Evolutionary conservation across 192 early-diverging fungal species (phyloP).

Genomic region (Backusella circina): DNA sequence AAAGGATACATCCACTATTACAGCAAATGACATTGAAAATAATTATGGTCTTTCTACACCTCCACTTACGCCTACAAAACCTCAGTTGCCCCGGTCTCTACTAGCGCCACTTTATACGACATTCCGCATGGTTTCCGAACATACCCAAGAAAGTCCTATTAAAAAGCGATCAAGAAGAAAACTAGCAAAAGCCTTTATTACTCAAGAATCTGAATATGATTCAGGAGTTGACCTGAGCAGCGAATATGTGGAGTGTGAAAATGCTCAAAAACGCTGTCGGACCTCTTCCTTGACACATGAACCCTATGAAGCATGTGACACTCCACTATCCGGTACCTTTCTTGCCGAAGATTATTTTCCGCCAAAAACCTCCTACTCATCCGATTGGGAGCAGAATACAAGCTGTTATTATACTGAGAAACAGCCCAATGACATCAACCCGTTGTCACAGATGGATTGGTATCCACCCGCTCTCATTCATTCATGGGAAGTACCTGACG

Average conservation of each 20-base stretch:
- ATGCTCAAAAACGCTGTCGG: background rate
- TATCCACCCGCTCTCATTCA: background rate
- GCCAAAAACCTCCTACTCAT: background rate
- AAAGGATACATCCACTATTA: background rate
- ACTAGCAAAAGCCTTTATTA: background rate
- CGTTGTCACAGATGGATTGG: background rate
- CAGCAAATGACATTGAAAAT: background rate
- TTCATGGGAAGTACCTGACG: background rate
- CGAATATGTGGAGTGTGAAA: background rate
- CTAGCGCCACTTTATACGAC: conserved; percentile 15
- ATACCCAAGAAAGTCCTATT: background rate
- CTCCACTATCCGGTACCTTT: background rate
- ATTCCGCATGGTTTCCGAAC: conserved; percentile 11
- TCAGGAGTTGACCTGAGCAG: conserved; percentile 16
- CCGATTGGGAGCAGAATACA: background rate
- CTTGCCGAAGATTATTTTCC: background rate
- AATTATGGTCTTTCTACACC: background rate
- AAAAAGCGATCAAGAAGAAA: background rate
- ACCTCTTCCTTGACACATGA: background rate
- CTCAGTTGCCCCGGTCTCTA: background rate
- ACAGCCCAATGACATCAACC: background rate
- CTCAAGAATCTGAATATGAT: conserved; percentile 20
- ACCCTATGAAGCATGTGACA: background rate
- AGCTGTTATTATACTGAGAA: background rate
- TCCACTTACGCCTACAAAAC: background rate